Conservation (phyloP, 352 stramenopile genomes). For the Phytophthora pseudosyringae region DNA sequence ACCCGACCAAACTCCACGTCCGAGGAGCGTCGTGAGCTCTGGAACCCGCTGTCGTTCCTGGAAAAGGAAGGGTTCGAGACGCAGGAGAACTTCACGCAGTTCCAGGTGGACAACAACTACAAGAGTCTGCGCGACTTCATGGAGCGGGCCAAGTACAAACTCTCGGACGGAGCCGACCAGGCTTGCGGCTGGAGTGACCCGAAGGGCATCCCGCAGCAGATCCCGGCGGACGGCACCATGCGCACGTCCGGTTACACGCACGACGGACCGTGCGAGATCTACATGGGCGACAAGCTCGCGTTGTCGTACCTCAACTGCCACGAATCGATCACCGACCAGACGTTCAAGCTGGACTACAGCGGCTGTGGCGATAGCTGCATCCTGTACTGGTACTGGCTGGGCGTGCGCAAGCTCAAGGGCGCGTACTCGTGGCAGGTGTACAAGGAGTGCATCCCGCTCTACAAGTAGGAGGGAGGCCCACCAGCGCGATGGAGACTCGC, state of each 20-base stretch:
- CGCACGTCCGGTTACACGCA: conserved; percentile 55
- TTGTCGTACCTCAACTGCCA: conserved; percentile 43
- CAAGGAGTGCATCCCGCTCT: conserved; percentile 50
- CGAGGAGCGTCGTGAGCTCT: conserved; percentile 34
- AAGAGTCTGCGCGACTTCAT: conserved; percentile 54
- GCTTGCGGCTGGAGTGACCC: conserved; percentile 40
- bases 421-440: conserved; percentile 58
- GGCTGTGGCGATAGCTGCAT: conserved; percentile 42
- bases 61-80: conserved; percentile 53
- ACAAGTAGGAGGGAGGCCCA: conserved; percentile 10
- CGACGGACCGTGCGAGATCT: conserved; percentile 52
- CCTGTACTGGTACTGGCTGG: conserved; percentile 53
- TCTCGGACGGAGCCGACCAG: conserved; percentile 36
- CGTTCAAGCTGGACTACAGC: conserved; percentile 40
- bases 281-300: conserved; percentile 44
- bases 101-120: conserved; percentile 44
- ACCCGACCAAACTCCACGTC: conserved; percentile 36
- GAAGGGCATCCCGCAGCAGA: conserved; percentile 40
- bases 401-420: conserved; percentile 36
- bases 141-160: conserved; percentile 45
- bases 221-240: conserved; percentile 38
- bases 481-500: neutral
- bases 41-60: conserved; percentile 53
- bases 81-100: conserved; percentile 50
- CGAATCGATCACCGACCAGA: conserved; percentile 39